These are phyloP conservation scores for Prunus mongolica DNA, from an alignment of 306 rosid species.

Conservation along the genomic window DNA sequence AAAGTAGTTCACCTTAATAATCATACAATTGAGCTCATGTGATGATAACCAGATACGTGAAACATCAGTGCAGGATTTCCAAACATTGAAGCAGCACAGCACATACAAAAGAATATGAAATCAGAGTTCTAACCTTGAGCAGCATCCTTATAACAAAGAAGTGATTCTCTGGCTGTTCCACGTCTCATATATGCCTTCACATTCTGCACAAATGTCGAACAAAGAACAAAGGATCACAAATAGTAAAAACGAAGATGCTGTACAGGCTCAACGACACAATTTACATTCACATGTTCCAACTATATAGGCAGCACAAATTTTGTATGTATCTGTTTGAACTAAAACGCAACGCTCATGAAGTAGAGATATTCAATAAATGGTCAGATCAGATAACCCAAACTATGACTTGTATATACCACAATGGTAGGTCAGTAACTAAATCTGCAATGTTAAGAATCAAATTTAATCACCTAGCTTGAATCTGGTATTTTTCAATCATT, in stretches of 20 bases:
- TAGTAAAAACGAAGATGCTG: background rate
- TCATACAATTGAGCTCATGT: background rate
- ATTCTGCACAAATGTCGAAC: slow-evolving; percentile 47
- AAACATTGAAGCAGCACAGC: background rate
- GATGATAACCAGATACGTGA: background rate
- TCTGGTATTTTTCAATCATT: background rate
- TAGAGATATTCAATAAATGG: background rate
- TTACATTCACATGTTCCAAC: background rate
- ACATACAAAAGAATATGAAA: background rate
- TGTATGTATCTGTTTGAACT: background rate
- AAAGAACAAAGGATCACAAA: background rate
- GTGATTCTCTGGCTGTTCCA: slow-evolving; percentile 81
- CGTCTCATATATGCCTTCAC: slow-evolving; percentile 94
- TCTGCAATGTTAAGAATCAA: no score
- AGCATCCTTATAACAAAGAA: slow-evolving; percentile 57
- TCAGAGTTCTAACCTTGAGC: slow-evolving; percentile 49
- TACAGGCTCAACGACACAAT: background rate
- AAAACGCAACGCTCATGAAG: background rate
- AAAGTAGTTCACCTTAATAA: background rate
- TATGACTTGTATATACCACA: background rate
- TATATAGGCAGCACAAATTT: background rate
- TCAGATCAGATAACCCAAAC: background rate
- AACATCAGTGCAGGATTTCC: background rate
- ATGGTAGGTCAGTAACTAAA: background rate
- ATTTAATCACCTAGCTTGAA: background rate